These are phyloP conservation scores for Lasiodiplodia sp. DNA, from an alignment of 2,329 filamentous ascomycete genomes.

Conservation along the genomic window DNA sequence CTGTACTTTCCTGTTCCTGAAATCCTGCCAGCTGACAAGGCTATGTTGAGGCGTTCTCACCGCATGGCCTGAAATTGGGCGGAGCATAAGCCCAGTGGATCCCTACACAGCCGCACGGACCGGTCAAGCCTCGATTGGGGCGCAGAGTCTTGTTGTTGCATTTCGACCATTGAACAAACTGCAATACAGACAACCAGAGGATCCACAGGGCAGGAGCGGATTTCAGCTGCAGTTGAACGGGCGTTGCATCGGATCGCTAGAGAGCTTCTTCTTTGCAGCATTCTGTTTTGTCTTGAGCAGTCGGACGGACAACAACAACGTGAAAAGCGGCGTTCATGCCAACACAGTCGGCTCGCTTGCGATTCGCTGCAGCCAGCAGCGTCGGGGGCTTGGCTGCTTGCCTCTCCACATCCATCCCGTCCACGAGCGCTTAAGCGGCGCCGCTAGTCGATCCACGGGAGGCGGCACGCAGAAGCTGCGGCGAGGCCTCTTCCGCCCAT, in stretches of 20 bases:
- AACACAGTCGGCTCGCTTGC: not conserved
- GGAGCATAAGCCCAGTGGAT: not conserved
- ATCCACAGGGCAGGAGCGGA: too few species aligned
- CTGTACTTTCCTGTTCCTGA: not conserved
- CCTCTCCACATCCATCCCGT: not conserved
- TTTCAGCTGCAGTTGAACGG: not conserved
- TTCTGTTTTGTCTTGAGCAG: not conserved
- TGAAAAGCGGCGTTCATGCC: not conserved
- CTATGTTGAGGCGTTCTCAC: not conserved
- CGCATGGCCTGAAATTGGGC: constrained; percentile 1
- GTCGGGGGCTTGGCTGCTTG: not conserved
- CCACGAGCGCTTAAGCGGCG: not conserved
- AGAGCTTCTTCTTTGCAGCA: not conserved
- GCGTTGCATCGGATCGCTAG: not conserved
- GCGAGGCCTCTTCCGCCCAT: not conserved
- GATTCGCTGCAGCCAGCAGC: not conserved
- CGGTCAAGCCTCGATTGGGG: not conserved
- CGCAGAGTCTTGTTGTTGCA: not conserved
- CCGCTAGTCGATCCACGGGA: not conserved
- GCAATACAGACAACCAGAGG: too few species aligned
- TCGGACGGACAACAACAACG: not conserved
- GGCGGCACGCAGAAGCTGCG: not conserved
- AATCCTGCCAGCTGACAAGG: not conserved
- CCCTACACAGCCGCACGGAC: not conserved
- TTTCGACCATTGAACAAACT: too few species aligned